Conservation (phyloP, 164 flowering plant species). For the Nelumbo lutea region DNA sequence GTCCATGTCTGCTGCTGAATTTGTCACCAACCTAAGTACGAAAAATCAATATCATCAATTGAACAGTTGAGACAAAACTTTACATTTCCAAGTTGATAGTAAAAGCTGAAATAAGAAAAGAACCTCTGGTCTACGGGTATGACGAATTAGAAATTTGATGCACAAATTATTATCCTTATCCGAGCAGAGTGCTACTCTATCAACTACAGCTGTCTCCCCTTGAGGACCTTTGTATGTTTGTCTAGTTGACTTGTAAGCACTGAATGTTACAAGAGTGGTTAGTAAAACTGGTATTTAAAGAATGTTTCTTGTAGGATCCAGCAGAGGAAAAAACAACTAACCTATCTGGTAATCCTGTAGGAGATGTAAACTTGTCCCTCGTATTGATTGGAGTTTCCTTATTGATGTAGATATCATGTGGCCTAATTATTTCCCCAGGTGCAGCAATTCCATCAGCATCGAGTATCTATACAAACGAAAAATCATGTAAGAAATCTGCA, state of each 20-base stretch:
- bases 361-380: constrained; percentile 11
- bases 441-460: constrained; percentile 94
- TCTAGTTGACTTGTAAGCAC: constrained; percentile 39
- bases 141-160: constrained; percentile 70
- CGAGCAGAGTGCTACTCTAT: constrained; percentile 65
- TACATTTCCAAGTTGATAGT: not conserved
- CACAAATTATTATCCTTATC: constrained; percentile 44
- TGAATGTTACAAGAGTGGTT: constrained; percentile 17
- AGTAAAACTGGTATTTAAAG: not conserved
- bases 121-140: constrained; percentile 94
- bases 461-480: constrained; percentile 43
- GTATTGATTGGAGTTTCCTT: constrained; percentile 52
- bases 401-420: constrained; percentile 55
- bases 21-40: constrained; percentile 79
- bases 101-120: not conserved
- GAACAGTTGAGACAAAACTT: not conserved
- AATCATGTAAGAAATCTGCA: not conserved
- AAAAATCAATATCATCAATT: not conserved
- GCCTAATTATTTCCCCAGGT: constrained; percentile 80
- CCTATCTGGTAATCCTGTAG: constrained; percentile 45
- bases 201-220: constrained; percentile 80
- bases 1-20: constrained; percentile 99
- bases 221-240: constrained; percentile 54
- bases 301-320: not conserved
- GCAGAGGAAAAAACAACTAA: constrained; percentile 17